Percentiles rank a stretch among this genome's conserved stretches.
These are phyloP conservation scores for Leccinum variicolor DNA, from an alignment of 768 basidiomycete genomes.

Conservation along the genomic window DNA sequence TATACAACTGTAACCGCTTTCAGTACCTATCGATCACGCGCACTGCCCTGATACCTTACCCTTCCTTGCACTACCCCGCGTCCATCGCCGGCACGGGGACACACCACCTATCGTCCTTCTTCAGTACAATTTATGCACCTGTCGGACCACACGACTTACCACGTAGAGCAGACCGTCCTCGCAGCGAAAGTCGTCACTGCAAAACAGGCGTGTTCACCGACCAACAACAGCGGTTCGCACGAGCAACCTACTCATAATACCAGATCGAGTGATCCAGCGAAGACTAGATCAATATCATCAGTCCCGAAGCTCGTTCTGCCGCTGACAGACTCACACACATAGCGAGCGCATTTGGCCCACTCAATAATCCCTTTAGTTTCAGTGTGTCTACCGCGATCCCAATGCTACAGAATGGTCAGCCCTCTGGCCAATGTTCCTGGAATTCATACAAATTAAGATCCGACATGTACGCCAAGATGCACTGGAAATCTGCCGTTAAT, in stretches of 20 bases:
- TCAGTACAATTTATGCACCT: background rate
- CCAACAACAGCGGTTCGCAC: background rate
- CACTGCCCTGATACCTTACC: constrained; percentile 38
- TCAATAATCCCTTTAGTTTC: constrained; percentile 47
- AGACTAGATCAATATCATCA: constrained; percentile 32
- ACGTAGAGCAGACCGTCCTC: constrained; percentile 80
- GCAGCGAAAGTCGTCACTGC: constrained; percentile 70
- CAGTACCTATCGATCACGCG: constrained; percentile 3
- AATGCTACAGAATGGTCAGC: constrained; percentile 43
- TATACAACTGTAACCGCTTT: constrained; percentile 53
- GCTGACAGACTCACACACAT: constrained; percentile 55
- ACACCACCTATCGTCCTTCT: constrained; percentile 46
- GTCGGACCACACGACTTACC: constrained; percentile 37
- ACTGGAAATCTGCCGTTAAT: constrained; percentile 39
- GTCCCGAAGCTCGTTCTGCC: background rate
- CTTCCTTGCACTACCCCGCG: constrained; percentile 68
- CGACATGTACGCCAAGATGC: constrained; percentile 76
- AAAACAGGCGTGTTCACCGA: constrained; percentile 3
- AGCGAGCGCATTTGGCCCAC: constrained; percentile 47
- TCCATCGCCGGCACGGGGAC: constrained; percentile 61
- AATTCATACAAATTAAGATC: constrained; percentile 70
- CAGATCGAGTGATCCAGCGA: constrained; percentile 77
- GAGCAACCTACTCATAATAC: constrained; percentile 62
- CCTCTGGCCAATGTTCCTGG: background rate
- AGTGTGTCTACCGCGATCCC: constrained; percentile 49